Evolutionary conservation across 495 filamentous ascomycete genomes (phyloP), one percentile per base, ranked within the genome.

Genomic region (Penicillium subrubescens): DNA sequence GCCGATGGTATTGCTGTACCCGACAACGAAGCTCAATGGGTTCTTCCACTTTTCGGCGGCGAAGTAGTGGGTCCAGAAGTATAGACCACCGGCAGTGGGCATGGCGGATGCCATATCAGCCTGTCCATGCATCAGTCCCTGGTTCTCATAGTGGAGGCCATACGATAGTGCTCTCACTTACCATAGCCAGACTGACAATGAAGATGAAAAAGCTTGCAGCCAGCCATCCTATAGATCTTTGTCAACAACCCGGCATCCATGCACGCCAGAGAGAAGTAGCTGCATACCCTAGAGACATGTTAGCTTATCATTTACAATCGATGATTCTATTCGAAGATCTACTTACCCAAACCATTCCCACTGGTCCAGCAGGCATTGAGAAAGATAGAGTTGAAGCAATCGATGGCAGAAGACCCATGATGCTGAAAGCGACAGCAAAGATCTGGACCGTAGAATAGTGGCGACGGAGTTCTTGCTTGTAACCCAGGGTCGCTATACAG

Each of bases 11-110:
- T 91, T 91, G 73, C 86, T 89, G 67, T 90, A 91, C 21, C 89
- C 89, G 29, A 91, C 88, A 31, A 91, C 71, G 69, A 90, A 91
- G 66, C 86, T 86, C 10, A 91, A 72, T 10, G 86, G 81, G 69
- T 88, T 89, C 57, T 88, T 81, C 51, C 79, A 85, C 53, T 83
- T 84, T 12, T 84, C 82, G 5, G 81, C 82, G 25, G 83, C 79
- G 70, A 89, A 90, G 75, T 85, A 88, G 64, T 90, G 88, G 7
- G 89, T 90, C 89, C 88, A 89, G 81, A 85, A 90, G 69, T 90
- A 90, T 5, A 90, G 75, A 12, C 88, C 88, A 11, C 89, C 89
- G 21, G 84, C 85, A 6, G 89, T 91, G 17, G 89, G 89, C 87
- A 91, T 90, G 2, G 88, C 85, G 37, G 83, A 86, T 8, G 86